These are phyloP conservation scores for Thelonectria blattea DNA, from an alignment of 2,329 filamentous ascomycete species.

Conservation along the genomic window DNA sequence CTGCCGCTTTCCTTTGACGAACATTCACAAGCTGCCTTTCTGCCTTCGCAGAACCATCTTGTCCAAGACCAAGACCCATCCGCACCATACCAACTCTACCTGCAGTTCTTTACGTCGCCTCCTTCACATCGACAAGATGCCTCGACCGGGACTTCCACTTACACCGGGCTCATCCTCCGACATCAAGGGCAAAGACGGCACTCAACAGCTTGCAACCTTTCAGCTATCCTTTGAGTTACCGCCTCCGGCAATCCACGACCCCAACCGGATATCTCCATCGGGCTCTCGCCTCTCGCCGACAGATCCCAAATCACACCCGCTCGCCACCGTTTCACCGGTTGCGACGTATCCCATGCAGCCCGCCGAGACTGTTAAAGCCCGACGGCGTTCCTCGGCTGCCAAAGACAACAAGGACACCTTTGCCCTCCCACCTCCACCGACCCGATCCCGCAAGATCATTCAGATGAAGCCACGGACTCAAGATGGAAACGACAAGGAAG, in stretches of 20 bases:
- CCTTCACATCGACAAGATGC: conserved; percentile 36
- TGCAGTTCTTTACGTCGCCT: background rate
- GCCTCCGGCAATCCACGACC: conserved; percentile 71
- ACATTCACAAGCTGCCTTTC: background rate
- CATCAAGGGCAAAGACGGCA: conserved; percentile 74
- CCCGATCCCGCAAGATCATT: conserved; percentile 92
- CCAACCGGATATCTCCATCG: conserved; percentile 53
- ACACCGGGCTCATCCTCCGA: conserved; percentile 84
- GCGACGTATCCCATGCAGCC: conserved; percentile 54
- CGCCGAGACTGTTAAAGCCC: conserved; percentile 59
- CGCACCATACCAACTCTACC: background rate
- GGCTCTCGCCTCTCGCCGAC: conserved; percentile 36
- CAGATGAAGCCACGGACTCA: conserved; percentile 83
- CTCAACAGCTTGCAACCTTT: conserved; percentile 62
- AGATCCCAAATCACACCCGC: conserved; percentile 42
- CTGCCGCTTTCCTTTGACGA: background rate
- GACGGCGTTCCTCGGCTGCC: conserved; percentile 57
- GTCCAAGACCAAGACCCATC: conserved; percentile 10
- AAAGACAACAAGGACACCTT: conserved; percentile 65
- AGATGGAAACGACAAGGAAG: conserved; percentile 41
- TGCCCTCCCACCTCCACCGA: conserved; percentile 88
- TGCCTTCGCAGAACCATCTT: background rate
- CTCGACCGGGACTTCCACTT: conserved; percentile 58
- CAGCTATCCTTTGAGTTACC: conserved; percentile 78
- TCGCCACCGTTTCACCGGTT: conserved; percentile 32